Base-by-base conservation (phyloP, 768 basidiomycete species). In the Amanita pallidorosea region DNA sequence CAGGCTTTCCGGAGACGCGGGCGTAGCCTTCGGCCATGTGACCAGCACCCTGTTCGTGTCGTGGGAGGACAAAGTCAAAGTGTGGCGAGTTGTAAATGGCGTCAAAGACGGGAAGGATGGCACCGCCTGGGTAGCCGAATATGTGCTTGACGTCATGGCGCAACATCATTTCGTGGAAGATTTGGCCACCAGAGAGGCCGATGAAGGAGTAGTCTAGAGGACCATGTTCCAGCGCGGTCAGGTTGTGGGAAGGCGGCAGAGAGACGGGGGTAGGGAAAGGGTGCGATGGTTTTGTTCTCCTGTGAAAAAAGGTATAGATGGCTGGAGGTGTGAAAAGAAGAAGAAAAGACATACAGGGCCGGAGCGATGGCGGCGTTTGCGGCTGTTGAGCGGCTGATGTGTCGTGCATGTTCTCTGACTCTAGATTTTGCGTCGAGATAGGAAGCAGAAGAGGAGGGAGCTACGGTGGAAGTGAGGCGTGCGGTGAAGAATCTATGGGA, bases 161-260 rank as follows among this genome's bases (percentile, higher is more conserved):
- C 54, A 94, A 83, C 90, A 99, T 95, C 95, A 99, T 98, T 70
- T 99, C 95, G 67, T 99, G 93, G 72, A 99, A 96, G 63, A 99
- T 97, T 67, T 97, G 80, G 23, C 95, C 95, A 11, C 95, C 95
- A 18, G 91, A 90, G 65, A 94, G 78, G 45, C 95, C 96, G 50
- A 98, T 77, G 61, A 99, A 98, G 7, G 87, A 84, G 59, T 82
- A 76, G 64, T 93, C 90, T 53, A 88, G 67, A 36, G 73, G 72
- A 25, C 68, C 64, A 4, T 65, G 70, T 0, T 69, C 68, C 11
- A 70, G 69, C 8, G 67, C 67, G 22, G 63, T 69, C 64, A 41
- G 64, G 58, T 27, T 61, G 47, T 15, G 70, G 56, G 11, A 67
- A 58, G 34, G 61, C 57, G 44, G 66, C 61, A 34, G 17, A 7